Percentiles rank a stretch among this genome's conserved stretches.
phyloP scores from a whole-genome alignment of 805 yeast genomes.

The Pichia insulana region DNA sequence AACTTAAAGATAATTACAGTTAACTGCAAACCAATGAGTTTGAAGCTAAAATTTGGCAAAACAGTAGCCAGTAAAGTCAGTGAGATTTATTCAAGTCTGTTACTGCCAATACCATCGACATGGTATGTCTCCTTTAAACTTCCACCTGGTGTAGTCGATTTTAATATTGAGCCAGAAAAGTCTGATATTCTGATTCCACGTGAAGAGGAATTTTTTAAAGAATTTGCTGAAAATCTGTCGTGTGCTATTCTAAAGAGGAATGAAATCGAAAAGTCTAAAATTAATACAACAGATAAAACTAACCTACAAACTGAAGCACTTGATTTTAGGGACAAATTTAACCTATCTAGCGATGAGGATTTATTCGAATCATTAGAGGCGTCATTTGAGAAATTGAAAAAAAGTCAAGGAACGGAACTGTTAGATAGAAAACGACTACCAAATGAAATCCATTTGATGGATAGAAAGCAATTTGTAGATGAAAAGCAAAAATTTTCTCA shows the following conservation, averaged over 20 bases:
- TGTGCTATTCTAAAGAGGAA: slow-evolving; percentile 6
- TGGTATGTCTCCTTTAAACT: slow-evolving; percentile 30
- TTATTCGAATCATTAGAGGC: slow-evolving; percentile 4
- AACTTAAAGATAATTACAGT: slow-evolving; percentile 25
- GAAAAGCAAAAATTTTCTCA: too few species aligned
- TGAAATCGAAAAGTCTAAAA: slow-evolving; percentile 2
- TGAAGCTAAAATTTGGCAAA: slow-evolving; percentile 26
- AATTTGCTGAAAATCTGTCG: slow-evolving; percentile 10
- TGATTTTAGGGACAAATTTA: not conserved
- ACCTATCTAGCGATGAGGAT: slow-evolving; percentile 1
- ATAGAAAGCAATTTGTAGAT: not conserved
- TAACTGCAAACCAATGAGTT: slow-evolving; percentile 27
- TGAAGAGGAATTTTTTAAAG: slow-evolving; percentile 15
- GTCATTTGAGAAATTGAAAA: not conserved
- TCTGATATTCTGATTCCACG: slow-evolving; percentile 30
- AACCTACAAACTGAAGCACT: not conserved
- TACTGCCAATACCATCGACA: slow-evolving; percentile 22
- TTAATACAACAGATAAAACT: not conserved
- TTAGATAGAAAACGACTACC: too few species aligned
- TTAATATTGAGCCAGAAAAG: slow-evolving; percentile 39
- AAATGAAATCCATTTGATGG: too few species aligned
- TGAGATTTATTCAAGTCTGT: slow-evolving; percentile 18
- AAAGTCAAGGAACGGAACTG: too few species aligned
- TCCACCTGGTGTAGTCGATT: slow-evolving; percentile 23
- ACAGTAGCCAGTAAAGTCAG: slow-evolving; percentile 19